Percentiles rank a stretch among this genome's conserved stretches.
Evolutionary conservation across 306 rosid species (phyloP).

Genomic region (Acacia confusa): DNA sequence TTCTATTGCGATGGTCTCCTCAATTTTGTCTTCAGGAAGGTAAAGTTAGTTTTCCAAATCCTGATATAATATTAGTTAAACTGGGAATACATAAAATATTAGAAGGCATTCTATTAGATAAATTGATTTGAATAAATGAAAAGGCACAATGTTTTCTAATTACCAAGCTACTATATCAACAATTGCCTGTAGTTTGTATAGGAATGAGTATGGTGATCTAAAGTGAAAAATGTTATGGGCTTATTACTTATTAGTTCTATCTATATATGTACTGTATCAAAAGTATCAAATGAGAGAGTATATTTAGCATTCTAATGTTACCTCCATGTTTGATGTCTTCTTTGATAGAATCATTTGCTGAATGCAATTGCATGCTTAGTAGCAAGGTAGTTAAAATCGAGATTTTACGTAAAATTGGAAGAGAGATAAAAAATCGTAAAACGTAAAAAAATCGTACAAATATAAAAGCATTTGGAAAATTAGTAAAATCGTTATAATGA

Average conservation of each 20-base stretch:
- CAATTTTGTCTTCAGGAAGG: neutral
- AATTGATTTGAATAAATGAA: neutral
- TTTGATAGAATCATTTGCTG: neutral
- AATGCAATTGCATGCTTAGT: neutral
- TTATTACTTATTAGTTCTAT: neutral
- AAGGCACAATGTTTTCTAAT: neutral
- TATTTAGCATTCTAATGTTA: neutral
- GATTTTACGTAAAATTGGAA: too few species aligned
- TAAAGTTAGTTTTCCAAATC: neutral
- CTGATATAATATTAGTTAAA: neutral
- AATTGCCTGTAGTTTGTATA: neutral
- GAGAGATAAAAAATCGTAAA: too few species aligned
- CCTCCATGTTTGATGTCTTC: neutral
- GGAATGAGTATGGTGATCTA: neutral
- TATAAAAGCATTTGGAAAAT: too few species aligned
- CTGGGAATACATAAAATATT: neutral
- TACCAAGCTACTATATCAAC: neutral
- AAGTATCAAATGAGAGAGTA: neutral
- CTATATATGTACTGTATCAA: neutral
- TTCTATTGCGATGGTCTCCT: slow-evolving; percentile 34
- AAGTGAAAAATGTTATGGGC: neutral
- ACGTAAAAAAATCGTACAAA: too few species aligned
- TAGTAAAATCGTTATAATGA: too few species aligned
- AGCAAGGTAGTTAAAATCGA: too few species aligned
- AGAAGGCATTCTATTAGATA: neutral